Percentiles rank a stretch among this genome's conserved stretches.
Evolutionary conservation across 2,329 filamentous ascomycete species (phyloP).

Genomic region (Passalora sequoiae): DNA sequence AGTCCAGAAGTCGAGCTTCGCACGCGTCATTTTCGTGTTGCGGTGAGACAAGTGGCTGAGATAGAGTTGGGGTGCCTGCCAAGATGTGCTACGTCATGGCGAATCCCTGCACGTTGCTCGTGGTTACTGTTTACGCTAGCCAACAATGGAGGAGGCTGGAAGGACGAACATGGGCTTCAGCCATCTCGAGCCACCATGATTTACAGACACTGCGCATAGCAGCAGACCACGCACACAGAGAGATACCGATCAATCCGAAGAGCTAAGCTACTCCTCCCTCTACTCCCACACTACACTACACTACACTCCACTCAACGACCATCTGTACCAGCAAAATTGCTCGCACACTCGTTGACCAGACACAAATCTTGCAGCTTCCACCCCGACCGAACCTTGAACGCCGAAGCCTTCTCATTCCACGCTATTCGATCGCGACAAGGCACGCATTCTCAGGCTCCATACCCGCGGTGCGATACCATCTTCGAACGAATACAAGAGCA

Average conservation of each 20-base stretch:
- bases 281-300: background rate
- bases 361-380: conserved; percentile 1
- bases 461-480: background rate
- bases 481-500: conserved; percentile 2
- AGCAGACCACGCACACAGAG: background rate
- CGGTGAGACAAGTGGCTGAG: no score
- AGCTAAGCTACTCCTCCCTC: conserved; percentile 6
- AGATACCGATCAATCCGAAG: background rate
- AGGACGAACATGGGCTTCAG: background rate
- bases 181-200: conserved; percentile 3
- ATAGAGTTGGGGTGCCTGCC: no score
- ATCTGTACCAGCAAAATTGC: no score
- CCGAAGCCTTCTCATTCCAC: background rate
- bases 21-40: no score
- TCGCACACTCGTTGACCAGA: conserved; percentile 4
- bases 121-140: no score
- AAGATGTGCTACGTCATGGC: no score
- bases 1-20: no score
- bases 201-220: background rate
- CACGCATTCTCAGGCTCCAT: background rate
- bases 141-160: background rate
- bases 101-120: no score
- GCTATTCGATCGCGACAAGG: no score
- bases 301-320: background rate
- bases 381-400: background rate